Evolutionary conservation across 495 filamentous ascomycete genomes (phyloP).

Genomic region (Penicillium antarcticum): DNA sequence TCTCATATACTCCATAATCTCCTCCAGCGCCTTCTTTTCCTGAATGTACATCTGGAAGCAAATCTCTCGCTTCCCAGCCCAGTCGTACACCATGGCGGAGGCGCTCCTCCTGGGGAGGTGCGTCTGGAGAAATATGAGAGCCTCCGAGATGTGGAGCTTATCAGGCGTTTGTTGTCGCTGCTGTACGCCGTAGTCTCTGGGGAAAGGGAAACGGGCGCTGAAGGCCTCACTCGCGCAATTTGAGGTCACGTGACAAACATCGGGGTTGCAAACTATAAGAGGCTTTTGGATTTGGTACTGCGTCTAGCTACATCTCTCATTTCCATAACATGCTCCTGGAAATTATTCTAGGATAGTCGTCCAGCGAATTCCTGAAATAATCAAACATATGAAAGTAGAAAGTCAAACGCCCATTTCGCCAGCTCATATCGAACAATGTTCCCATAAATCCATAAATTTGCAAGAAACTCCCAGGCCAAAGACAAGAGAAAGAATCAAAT

Average conservation of each 20-base stretch:
- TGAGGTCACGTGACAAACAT: constrained; percentile 15
- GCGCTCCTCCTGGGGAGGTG: constrained; percentile 33
- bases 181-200: constrained; percentile 35
- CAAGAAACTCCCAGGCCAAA: constrained; percentile 5
- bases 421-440: neutral
- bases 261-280: no score
- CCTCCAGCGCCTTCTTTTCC: constrained; percentile 64
- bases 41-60: constrained; percentile 72
- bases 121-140: constrained; percentile 17
- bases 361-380: constrained; percentile 1
- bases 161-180: constrained; percentile 39
- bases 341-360: constrained; percentile 2
- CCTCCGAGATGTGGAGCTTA: constrained; percentile 17
- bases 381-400: constrained; percentile 1
- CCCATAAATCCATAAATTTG: constrained; percentile 5
- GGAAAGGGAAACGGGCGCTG: constrained; percentile 3
- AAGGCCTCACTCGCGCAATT: constrained; percentile 25
- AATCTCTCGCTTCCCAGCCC: constrained; percentile 66
- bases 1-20: constrained; percentile 63
- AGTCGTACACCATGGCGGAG: constrained; percentile 66
- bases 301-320: constrained; percentile 2
- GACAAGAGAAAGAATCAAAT: constrained; percentile 4
- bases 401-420: constrained; percentile 4
- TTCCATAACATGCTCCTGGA: neutral
- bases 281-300: neutral